phyloP scores from a whole-genome alignment of 163 green algal species.

The Chlorella variabilis region DNA sequence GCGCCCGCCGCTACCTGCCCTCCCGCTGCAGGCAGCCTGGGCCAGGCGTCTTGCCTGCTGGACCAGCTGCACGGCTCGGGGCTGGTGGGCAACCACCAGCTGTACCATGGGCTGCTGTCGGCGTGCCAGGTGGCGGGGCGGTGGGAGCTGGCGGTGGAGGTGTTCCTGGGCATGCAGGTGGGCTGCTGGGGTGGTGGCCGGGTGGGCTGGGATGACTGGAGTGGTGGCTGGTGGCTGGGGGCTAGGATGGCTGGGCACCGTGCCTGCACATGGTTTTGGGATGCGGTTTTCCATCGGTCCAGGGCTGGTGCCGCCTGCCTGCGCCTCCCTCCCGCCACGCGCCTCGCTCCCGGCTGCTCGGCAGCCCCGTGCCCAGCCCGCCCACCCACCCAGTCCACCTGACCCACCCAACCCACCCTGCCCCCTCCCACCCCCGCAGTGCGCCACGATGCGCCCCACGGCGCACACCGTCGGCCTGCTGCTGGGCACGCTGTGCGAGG shows the following conservation, averaged over 20 bases:
- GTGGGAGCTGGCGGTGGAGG: conserved; percentile 39
- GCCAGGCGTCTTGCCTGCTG: conserved; percentile 32
- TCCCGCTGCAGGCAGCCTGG: not conserved
- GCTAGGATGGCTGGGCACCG: too few species aligned
- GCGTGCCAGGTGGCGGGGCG: conserved; percentile 1
- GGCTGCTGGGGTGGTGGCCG: not conserved
- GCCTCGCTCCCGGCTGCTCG: too few species aligned
- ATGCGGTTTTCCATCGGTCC: too few species aligned
- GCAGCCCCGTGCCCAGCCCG: too few species aligned
- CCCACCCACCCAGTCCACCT: too few species aligned
- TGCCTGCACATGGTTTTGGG: too few species aligned
- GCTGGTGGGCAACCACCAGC: conserved; percentile 34
- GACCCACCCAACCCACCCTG: too few species aligned
- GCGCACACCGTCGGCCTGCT: conserved; percentile 37
- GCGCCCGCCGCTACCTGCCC: too few species aligned
- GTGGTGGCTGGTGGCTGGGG: too few species aligned
- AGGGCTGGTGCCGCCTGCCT: too few species aligned
- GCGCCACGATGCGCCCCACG: conserved; percentile 20
- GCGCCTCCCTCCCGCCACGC: not conserved
- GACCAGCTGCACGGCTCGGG: conserved; percentile 45
- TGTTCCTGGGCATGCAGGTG: conserved; percentile 53
- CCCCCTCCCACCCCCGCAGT: conserved; percentile 21
- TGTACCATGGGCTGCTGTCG: conserved; percentile 46
- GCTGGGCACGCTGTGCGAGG: conserved; percentile 10
- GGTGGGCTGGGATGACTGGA: too few species aligned